These are phyloP conservation scores for Pyrus hybrid DNA, from an alignment of 331 rosid species.

Conservation along the genomic window DNA sequence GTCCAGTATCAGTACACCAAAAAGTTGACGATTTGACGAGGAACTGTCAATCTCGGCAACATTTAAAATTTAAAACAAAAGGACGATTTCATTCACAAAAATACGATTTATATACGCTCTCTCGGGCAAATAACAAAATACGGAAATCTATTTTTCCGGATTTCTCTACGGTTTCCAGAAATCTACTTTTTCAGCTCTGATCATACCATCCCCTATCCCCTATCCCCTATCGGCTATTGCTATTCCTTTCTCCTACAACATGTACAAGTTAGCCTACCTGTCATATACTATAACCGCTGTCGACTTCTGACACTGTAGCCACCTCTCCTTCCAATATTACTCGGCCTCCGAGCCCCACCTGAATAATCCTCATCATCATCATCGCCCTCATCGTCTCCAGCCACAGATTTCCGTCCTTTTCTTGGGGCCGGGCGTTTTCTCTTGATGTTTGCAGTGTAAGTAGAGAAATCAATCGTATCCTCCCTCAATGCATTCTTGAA, in stretches of 20 bases:
- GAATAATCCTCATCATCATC: conserved; percentile 51
- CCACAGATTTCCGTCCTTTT: conserved; percentile 59
- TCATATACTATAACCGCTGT: conserved; percentile 43
- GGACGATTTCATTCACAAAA: conserved; percentile 10
- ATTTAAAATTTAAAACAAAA: not conserved
- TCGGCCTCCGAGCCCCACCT: conserved; percentile 48
- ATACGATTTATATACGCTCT: conserved; percentile 9
- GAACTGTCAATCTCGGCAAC: too few species aligned
- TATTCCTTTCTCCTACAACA: conserved; percentile 49
- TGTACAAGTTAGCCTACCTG: conserved; percentile 97
- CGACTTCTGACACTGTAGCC: conserved; percentile 37
- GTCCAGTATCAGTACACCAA: too few species aligned
- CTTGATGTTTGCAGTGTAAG: conserved; percentile 73
- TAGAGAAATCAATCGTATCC: conserved; percentile 73
- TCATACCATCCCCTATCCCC: conserved; percentile 28
- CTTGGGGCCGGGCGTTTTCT: conserved; percentile 79
- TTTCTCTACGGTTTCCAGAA: conserved; percentile 42
- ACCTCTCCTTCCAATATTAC: conserved; percentile 59
- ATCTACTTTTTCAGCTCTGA: conserved; percentile 21
- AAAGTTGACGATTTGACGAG: not conserved
- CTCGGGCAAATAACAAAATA: conserved; percentile 36
- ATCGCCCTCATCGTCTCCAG: conserved; percentile 48
- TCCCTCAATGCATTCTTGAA: conserved; percentile 78
- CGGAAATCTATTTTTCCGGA: conserved; percentile 26
- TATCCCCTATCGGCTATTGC: conserved; percentile 15